Evolutionary conservation across 2,329 filamentous ascomycete genomes (phyloP).

Genomic region (Lizonia empirigonia): DNA sequence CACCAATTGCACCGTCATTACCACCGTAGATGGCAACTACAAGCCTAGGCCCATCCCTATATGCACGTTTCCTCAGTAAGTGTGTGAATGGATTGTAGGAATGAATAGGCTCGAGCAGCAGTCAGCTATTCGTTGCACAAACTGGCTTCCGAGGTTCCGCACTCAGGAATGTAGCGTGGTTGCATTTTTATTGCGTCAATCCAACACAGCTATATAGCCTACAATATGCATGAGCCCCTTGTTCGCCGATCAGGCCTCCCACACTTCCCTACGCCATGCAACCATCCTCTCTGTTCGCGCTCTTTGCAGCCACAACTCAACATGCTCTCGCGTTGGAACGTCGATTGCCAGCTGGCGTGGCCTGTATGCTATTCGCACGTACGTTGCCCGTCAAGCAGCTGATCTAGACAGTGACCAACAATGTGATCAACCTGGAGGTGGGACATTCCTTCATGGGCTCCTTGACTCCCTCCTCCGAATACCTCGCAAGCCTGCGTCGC

Average conservation of each 20-base stretch:
- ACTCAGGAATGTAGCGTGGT: constrained; percentile 22
- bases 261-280: neutral
- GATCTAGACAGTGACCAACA: constrained; percentile 2
- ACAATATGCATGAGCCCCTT: neutral
- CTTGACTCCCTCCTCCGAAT: constrained; percentile 5
- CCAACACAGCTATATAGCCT: constrained; percentile 6
- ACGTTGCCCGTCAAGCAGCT: neutral
- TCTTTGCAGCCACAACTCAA: neutral
- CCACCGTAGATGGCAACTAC: neutral
- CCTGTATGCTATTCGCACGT: neutral
- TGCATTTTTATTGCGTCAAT: constrained; percentile 4
- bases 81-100: constrained; percentile 15
- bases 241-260: neutral
- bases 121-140: constrained; percentile 5
- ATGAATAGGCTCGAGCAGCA: constrained; percentile 8
- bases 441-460: neutral
- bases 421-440: constrained; percentile 11
- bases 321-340: neutral
- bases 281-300: neutral
- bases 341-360: constrained; percentile 1
- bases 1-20: neutral
- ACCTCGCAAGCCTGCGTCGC: constrained; percentile 9
- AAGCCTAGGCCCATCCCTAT: constrained; percentile 4
- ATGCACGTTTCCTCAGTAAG: constrained; percentile 12
- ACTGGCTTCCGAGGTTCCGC: neutral